A percentile compares a stretch with the other conserved stretches of the same genome.
Evolutionary conservation across 495 filamentous ascomycete species (phyloP).

Genomic region (Apiosordaria backusii): DNA sequence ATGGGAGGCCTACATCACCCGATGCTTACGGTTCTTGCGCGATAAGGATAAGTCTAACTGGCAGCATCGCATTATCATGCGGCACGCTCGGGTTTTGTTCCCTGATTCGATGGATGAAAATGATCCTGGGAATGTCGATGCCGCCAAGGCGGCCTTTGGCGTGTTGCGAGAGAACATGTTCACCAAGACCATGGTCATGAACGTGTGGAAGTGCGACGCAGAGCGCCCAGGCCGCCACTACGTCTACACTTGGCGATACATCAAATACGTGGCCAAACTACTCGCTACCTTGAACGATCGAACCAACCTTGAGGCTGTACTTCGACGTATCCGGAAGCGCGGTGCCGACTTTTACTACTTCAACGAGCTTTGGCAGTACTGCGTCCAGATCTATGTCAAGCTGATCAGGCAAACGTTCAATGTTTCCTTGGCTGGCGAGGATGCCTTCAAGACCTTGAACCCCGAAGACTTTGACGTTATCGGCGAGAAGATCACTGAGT

Average conservation of each 20-base stretch:
- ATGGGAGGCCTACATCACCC: slow-evolving; percentile 74
- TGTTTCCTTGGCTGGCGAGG: slow-evolving; percentile 66
- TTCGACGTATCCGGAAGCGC: slow-evolving; percentile 78
- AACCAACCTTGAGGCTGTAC: slow-evolving; percentile 71
- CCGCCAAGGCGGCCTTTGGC: slow-evolving; percentile 61
- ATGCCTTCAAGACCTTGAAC: slow-evolving; percentile 72
- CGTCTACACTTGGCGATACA: slow-evolving; percentile 89
- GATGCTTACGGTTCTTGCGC: slow-evolving; percentile 68
- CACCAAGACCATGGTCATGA: slow-evolving; percentile 89
- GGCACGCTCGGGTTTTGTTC: slow-evolving; percentile 74
- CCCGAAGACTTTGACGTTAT: slow-evolving; percentile 74
- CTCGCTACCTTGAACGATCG: slow-evolving; percentile 75
- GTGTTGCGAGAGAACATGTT: slow-evolving; percentile 85
- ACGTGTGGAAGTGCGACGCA: slow-evolving; percentile 93
- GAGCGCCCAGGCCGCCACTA: slow-evolving; percentile 91
- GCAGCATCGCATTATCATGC: slow-evolving; percentile 90
- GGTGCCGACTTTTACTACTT: slow-evolving; percentile 83
- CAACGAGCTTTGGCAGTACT: slow-evolving; percentile 75
- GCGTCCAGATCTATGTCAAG: slow-evolving; percentile 69
- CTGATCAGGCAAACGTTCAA: slow-evolving; percentile 66
- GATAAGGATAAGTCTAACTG: slow-evolving; percentile 90
- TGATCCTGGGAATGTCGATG: slow-evolving; percentile 21
- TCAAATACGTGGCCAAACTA: slow-evolving; percentile 71
- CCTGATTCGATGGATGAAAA: slow-evolving; percentile 35
- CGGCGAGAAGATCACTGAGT: slow-evolving; percentile 48